Conservation (phyloP, 2,329 filamentous ascomycete species). For the Sporothrix globosa region DNA sequence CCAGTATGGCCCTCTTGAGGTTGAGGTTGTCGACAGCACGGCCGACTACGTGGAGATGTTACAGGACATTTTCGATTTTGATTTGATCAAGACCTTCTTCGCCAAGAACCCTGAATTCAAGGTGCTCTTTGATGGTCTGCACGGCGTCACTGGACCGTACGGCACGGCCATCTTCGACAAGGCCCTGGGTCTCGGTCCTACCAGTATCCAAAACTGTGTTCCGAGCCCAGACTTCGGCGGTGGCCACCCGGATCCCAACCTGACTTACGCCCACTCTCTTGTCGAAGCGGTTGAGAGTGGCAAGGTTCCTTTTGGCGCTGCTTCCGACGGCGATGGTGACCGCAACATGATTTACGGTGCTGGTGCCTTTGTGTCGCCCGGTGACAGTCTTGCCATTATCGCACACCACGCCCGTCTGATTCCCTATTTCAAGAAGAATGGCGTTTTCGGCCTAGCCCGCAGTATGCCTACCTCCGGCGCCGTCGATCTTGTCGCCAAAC, state of each 20-base stretch:
- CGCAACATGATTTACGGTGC: conserved; percentile 99
- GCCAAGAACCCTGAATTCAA: conserved; percentile 87
- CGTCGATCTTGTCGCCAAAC: conserved; percentile 93
- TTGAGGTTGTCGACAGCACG: conserved; percentile 93
- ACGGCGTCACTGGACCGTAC: conserved; percentile 94
- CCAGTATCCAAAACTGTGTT: conserved; percentile 82
- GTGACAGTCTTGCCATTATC: conserved; percentile 97
- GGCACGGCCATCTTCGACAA: conserved; percentile 92
- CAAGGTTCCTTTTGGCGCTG: conserved; percentile 91
- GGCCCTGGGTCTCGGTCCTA: conserved; percentile 79
- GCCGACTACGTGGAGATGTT: conserved; percentile 92
- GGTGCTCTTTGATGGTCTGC: conserved; percentile 91
- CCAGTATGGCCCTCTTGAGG: conserved; percentile 83
- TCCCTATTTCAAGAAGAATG: conserved; percentile 97
- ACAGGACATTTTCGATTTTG: conserved; percentile 98
- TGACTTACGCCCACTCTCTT: conserved; percentile 93
- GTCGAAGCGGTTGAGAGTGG: conserved; percentile 92
- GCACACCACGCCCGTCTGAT: conserved; percentile 95
- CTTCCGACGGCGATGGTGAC: conserved; percentile 95
- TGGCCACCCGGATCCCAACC: conserved; percentile 95
- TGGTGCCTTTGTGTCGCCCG: conserved; percentile 93
- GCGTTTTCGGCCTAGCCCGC: conserved; percentile 90
- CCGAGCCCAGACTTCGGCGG: conserved; percentile 95
- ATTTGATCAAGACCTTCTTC: conserved; percentile 93
- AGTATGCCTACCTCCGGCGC: conserved; percentile 98